These are phyloP conservation scores for Tubosaeta sp. DNA, from an alignment of 768 basidiomycete species.

Conservation along the genomic window DNA sequence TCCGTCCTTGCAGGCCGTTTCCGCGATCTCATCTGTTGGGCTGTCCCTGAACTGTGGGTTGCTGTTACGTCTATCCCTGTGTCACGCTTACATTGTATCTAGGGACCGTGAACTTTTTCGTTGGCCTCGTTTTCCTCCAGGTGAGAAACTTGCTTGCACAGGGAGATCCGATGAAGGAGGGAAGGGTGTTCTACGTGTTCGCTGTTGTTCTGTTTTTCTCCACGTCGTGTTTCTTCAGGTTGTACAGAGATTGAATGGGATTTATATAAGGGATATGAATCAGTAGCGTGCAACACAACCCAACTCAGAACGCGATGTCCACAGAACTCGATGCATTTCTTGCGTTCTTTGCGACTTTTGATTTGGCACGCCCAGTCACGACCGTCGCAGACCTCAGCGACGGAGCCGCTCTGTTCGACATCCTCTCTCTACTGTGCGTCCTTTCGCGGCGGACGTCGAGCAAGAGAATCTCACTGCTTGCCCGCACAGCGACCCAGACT, in stretches of 20 bases:
- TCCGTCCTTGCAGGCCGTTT: constrained; percentile 55
- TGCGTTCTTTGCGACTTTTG: constrained; percentile 74
- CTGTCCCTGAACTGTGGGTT: constrained; percentile 67
- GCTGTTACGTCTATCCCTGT: background rate
- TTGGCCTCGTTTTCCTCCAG: constrained; percentile 83
- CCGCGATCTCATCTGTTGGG: constrained; percentile 70
- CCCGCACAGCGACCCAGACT: constrained; percentile 61
- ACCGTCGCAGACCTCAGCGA: constrained; percentile 72
- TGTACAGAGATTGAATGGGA: constrained; percentile 22
- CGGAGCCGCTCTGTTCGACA: constrained; percentile 70
- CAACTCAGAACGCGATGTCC: constrained; percentile 15
- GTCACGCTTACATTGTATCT: constrained; percentile 3
- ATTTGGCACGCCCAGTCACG: constrained; percentile 59
- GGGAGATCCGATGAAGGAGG: constrained; percentile 59
- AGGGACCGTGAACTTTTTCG: constrained; percentile 85
- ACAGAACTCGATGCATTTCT: constrained; percentile 80
- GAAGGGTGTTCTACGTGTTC: constrained; percentile 89
- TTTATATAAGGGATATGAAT: constrained; percentile 24
- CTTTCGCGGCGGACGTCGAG: background rate
- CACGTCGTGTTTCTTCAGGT: constrained; percentile 18
- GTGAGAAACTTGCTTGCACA: constrained; percentile 70
- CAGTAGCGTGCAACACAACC: background rate
- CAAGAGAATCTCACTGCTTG: constrained; percentile 7
- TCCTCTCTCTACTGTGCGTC: constrained; percentile 72
- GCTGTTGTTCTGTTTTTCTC: constrained; percentile 46